Evolutionary conservation across 345 rosid species (phyloP), one percentile per base, ranked within the genome.

Genomic region (Brassica juncea): DNA sequence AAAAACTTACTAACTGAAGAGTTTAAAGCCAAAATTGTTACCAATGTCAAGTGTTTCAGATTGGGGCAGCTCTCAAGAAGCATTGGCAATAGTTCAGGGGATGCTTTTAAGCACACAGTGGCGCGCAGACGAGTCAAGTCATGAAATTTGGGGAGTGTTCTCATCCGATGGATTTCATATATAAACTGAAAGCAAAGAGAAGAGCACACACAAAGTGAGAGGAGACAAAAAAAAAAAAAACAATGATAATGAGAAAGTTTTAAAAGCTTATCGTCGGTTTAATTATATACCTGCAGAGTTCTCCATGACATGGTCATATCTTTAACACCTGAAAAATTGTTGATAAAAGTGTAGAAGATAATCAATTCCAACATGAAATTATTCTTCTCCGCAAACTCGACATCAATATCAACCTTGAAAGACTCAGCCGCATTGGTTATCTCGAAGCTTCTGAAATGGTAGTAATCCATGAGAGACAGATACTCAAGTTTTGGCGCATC

Each of bases 221-320:
- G n/a, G 55, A 37, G 30, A 70, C 0, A 28, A 34, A 16, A 1
- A 16, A 16, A 1, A 16, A 70, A 35, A 35, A 35, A 6, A 35
- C 0, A 19, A 32, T 55, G 14, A 6, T 21, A 57, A 11, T 34
- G 21, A 2, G 16, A 71, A 12, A 21, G 2, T 27, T 27, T 27
- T 27, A 27, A 27, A 27, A 27, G 30, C 30, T 27, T 27, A 27
- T 27, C 30, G 30, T 27, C 30, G 30, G 30, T 27, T 27, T 27
- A 27, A 27, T 27, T 27, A 27, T 27, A 71, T 60, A 72, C 76
- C 76, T 28, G 0, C 30, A 73, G 76, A 42, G 68, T 44, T 6
- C 1, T 2, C 70, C 31, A 16, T 30, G 77, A 73, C 14, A 73
- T 8, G 49, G 77, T 73, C 62, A 73, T 16, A 47, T 63, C 49